Conservation (phyloP, 1,284 basidiomycete genomes). For the Filobasidium uniguttulatum region DNA sequence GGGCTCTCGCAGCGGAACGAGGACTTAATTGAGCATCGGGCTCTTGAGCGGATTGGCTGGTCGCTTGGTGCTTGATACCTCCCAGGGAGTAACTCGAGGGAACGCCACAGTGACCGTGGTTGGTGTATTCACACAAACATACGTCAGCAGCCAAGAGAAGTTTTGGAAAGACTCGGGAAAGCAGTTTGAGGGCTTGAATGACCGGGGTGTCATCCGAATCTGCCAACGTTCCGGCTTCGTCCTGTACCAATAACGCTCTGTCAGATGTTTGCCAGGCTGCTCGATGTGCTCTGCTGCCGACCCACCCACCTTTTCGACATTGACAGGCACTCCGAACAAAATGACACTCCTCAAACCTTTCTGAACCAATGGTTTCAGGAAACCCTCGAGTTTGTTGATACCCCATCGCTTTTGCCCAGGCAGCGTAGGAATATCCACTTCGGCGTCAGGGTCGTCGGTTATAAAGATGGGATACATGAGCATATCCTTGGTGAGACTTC, state of each 20-base stretch:
- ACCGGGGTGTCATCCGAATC: conserved; percentile 86
- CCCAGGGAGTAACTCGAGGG: conserved; percentile 38
- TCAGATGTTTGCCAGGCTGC: background rate
- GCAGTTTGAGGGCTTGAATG: conserved; percentile 70
- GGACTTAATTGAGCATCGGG: background rate
- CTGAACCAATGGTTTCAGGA: conserved; percentile 71
- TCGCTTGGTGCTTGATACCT: conserved; percentile 50
- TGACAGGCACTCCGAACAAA: conserved; percentile 86
- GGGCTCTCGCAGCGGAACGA: background rate
- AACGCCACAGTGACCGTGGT: conserved; percentile 91
- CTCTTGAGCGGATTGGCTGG: conserved; percentile 37
- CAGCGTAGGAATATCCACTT: conserved; percentile 57
- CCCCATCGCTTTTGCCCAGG: conserved; percentile 90
- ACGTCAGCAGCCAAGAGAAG: conserved; percentile 88
- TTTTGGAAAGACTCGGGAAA: conserved; percentile 63
- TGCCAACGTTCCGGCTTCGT: conserved; percentile 66
- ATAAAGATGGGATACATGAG: conserved; percentile 97
- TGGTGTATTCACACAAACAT: conserved; percentile 99
- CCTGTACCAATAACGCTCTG: conserved; percentile 43
- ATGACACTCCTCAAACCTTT: conserved; percentile 89
- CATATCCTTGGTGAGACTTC: conserved; percentile 72
- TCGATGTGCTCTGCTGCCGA: no score
- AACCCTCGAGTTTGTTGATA: conserved; percentile 74
- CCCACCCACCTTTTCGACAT: conserved; percentile 56
- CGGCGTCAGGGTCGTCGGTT: conserved; percentile 76